Conservation (phyloP, 352 stramenopile species). For the Globisporangium acanthophoron region DNA sequence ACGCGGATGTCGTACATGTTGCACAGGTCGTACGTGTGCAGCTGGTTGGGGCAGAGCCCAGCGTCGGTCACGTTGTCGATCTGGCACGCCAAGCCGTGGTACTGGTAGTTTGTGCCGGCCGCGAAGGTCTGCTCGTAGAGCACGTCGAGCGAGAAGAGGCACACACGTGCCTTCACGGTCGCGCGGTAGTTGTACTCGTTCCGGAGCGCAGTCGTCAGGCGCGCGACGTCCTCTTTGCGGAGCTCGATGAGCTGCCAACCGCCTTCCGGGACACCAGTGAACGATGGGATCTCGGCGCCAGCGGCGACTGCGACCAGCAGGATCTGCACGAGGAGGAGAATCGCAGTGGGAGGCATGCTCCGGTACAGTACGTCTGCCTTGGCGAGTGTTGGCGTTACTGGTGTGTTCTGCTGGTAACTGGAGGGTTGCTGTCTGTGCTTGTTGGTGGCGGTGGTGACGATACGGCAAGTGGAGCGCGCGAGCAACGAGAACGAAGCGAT, state of each 20-base stretch:
- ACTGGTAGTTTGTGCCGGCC: constrained; percentile 9
- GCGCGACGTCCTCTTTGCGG: not conserved
- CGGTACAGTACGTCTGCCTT: too few relatives aligned
- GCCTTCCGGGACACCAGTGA: not conserved
- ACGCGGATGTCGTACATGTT: constrained; percentile 9
- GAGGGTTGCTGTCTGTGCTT: not conserved
- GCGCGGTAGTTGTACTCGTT: constrained; percentile 65
- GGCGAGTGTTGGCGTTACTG: not conserved
- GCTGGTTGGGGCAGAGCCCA: not conserved
- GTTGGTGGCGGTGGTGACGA: not conserved
- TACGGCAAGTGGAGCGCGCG: not conserved
- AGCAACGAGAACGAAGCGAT: not conserved
- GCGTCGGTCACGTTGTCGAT: not conserved
- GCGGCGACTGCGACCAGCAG: not conserved
- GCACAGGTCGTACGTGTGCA: constrained; percentile 5
- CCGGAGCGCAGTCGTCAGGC: constrained; percentile 4
- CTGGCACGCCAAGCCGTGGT: constrained; percentile 4
- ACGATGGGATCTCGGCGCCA: not conserved
- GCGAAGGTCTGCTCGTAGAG: constrained; percentile 71
- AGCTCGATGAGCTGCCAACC: constrained; percentile 7
- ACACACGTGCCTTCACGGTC: constrained; percentile 89
- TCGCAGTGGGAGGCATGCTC: not conserved
- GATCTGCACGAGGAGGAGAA: not conserved
- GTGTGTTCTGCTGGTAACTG: not conserved
- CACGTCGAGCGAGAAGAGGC: constrained; percentile 80